Evolutionary conservation across 176 grass and related monocot species (phyloP).

Genomic region (Avena insularis): DNA sequence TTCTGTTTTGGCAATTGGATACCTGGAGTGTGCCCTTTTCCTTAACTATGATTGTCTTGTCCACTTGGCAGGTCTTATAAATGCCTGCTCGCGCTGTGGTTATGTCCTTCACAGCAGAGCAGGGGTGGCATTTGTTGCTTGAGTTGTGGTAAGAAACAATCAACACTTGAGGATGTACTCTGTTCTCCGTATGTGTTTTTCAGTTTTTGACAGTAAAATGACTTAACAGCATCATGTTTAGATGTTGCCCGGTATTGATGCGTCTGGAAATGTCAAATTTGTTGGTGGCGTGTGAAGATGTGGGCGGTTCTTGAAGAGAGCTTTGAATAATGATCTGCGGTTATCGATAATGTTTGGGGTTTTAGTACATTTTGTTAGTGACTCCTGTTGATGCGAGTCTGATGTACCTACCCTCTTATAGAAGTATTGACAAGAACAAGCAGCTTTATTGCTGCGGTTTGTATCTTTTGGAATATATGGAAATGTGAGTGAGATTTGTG

Average conservation of each 20-base stretch:
- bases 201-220: slow-evolving; percentile 24
- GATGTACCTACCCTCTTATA: slow-evolving; percentile 48
- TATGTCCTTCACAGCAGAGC: slow-evolving; percentile 44
- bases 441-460: slow-evolving; percentile 37
- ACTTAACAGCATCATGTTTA: slow-evolving; percentile 40
- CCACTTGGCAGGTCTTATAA: slow-evolving; percentile 49
- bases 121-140: slow-evolving; percentile 59
- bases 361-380: slow-evolving; percentile 46
- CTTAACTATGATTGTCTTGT: slow-evolving; percentile 23
- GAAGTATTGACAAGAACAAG: slow-evolving; percentile 43
- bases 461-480: slow-evolving; percentile 41
- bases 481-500: slow-evolving; percentile 38
- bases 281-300: slow-evolving; percentile 46
- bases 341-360: slow-evolving; percentile 39
- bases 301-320: slow-evolving; percentile 42
- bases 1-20: not conserved
- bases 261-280: slow-evolving; percentile 43
- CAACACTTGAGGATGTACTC: not conserved
- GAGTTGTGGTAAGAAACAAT: slow-evolving; percentile 46
- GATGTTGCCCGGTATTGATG: slow-evolving; percentile 48
- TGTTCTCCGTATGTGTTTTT: not conserved
- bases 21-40: not conserved
- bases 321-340: slow-evolving; percentile 51
- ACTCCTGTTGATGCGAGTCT: slow-evolving; percentile 42
- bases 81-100: slow-evolving; percentile 53